Percentiles rank a stretch among this genome's conserved stretches.
phyloP scores from a whole-genome alignment of 441 rosid species.

The Croton laevigatus region DNA sequence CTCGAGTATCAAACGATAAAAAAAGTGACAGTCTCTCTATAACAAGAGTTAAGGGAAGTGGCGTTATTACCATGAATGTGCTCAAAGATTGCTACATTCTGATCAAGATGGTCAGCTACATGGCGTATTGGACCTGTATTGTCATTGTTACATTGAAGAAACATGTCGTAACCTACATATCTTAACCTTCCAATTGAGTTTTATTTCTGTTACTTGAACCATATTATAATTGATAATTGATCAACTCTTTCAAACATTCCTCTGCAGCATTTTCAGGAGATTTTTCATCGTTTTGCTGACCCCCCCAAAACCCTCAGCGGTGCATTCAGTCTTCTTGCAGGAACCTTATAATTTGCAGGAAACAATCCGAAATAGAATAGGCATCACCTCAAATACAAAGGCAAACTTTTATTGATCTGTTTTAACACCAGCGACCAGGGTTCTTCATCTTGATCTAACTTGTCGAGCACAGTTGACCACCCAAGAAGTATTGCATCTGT shows the following conservation, averaged over 20 bases:
- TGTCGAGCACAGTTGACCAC: neutral
- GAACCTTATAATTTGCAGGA: neutral
- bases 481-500: conserved; percentile 12
- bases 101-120: neutral
- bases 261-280: neutral
- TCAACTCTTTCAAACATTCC: neutral
- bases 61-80: neutral
- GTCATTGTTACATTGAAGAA: neutral
- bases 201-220: neutral
- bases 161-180: too few relatives aligned
- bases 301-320: neutral
- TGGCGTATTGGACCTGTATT: neutral
- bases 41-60: conserved; percentile 4
- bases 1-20: conserved; percentile 23
- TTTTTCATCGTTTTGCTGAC: neutral
- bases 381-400: conserved; percentile 13
- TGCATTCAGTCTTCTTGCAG: conserved; percentile 1
- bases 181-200: conserved; percentile 6
- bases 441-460: conserved; percentile 1
- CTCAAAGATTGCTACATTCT: neutral
- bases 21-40: conserved; percentile 11
- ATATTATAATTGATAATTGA: neutral
- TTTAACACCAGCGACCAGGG: neutral
- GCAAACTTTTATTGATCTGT: neutral
- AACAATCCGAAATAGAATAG: conserved; percentile 12